These are phyloP conservation scores for Astrothelium macrocarpum DNA, from an alignment of 495 filamentous ascomycete genomes.

Conservation along the genomic window DNA sequence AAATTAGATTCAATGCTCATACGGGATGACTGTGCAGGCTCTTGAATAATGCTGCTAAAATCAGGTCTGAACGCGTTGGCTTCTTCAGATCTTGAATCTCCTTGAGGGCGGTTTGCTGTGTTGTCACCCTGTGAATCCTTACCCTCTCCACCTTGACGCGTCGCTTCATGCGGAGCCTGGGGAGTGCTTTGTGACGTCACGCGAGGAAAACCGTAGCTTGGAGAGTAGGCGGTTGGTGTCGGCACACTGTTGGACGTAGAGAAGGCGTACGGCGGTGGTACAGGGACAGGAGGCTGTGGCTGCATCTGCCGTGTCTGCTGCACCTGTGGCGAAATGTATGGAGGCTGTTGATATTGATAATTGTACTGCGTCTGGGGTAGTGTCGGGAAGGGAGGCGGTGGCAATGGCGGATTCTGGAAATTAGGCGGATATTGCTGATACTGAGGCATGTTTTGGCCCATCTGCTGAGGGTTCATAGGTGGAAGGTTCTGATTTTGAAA, in stretches of 20 bases:
- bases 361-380: not conserved
- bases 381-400: not conserved
- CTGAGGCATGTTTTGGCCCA: not conserved
- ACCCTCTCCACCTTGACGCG: not conserved
- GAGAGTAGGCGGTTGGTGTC: not conserved
- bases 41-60: conserved; percentile 1
- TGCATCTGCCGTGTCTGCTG: not conserved
- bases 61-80: not conserved
- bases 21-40: not conserved
- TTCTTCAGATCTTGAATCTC: not conserved
- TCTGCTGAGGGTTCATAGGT: not conserved
- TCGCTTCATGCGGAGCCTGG: not conserved
- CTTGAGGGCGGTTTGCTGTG: not conserved
- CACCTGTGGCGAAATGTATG: not conserved
- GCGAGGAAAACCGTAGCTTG: not conserved
- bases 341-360: not conserved
- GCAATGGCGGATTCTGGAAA: not conserved
- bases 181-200: not conserved
- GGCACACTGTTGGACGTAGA: not conserved
- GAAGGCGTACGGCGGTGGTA: not conserved
- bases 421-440: not conserved
- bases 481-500: not conserved
- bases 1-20: not conserved
- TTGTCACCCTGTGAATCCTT: not conserved
- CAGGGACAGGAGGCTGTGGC: not conserved